A percentile compares a stretch with the other conserved stretches of the same genome.
Evolutionary conservation across 495 filamentous ascomycete genomes (phyloP).

Genomic region (Rostrohypoxylon terebratum): DNA sequence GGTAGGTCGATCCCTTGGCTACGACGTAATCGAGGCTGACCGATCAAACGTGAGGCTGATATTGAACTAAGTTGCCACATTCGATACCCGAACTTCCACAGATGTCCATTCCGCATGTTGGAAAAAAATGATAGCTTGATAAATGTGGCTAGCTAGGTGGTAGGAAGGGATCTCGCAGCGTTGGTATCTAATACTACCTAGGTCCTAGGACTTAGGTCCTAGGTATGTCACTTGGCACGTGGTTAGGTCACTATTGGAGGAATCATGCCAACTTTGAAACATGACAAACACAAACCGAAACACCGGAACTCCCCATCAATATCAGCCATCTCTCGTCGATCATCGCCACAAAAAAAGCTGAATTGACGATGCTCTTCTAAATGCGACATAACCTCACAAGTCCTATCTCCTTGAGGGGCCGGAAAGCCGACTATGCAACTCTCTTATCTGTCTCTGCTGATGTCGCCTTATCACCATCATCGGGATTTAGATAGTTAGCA

Average conservation of each 20-base stretch:
- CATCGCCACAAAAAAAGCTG: constrained; percentile 9
- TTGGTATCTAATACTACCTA: too few relatives aligned
- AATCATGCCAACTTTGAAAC: background rate
- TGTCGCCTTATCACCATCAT: constrained; percentile 61
- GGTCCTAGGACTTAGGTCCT: too few relatives aligned
- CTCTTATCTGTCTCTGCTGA: constrained; percentile 61
- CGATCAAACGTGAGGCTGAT: background rate
- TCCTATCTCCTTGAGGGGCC: background rate
- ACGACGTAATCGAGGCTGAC: constrained; percentile 28
- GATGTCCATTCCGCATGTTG: too few relatives aligned
- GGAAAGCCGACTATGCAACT: constrained; percentile 41
- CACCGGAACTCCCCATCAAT: constrained; percentile 37
- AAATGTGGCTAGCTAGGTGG: background rate
- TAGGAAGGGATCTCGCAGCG: constrained; percentile 26
- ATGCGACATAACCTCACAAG: constrained; percentile 30
- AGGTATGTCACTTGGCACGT: background rate
- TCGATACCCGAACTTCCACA: too few relatives aligned
- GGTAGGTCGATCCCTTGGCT: constrained; percentile 6
- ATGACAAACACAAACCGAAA: constrained; percentile 35
- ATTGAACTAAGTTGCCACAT: background rate
- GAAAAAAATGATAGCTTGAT: too few relatives aligned
- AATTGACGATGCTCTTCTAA: constrained; percentile 16
- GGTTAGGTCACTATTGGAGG: background rate
- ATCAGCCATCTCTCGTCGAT: constrained; percentile 7
- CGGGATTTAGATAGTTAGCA: constrained; percentile 83